These are phyloP conservation scores for Coleophoma crateriformis DNA, from an alignment of 2,329 filamentous ascomycete genomes.

Conservation along the genomic window DNA sequence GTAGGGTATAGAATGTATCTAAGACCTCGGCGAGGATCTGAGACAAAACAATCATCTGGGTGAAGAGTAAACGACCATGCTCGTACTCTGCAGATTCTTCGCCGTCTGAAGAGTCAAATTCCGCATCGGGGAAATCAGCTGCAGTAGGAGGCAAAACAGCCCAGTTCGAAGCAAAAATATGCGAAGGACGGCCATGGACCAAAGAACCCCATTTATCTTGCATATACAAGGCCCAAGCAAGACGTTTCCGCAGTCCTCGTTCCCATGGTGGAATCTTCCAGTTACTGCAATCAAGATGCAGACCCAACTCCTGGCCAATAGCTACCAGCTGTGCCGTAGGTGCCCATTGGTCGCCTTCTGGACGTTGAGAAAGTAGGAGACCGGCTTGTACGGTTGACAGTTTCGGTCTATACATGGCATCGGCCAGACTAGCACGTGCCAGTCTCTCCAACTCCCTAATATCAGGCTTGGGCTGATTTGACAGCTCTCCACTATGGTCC, in stretches of 20 bases:
- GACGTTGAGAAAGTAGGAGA: constrained; percentile 66
- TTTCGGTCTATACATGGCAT: constrained; percentile 78
- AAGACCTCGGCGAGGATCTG: constrained; percentile 74
- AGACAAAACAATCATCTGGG: constrained; percentile 70
- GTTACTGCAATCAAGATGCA: constrained; percentile 79
- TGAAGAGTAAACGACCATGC: constrained; percentile 64
- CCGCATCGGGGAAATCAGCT: constrained; percentile 69
- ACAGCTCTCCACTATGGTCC: constrained; percentile 65
- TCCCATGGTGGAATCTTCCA: constrained; percentile 92
- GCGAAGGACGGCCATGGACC: constrained; percentile 79
- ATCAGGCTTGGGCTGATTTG: constrained; percentile 61
- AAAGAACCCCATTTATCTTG: constrained; percentile 90
- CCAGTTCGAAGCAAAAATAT: constrained; percentile 67
- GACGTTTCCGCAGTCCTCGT: constrained; percentile 73
- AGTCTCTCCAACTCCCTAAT: constrained; percentile 68
- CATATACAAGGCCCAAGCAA: constrained; percentile 91
- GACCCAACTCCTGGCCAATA: constrained; percentile 77
- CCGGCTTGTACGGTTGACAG: constrained; percentile 76
- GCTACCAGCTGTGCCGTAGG: constrained; percentile 84
- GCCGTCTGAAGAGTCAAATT: constrained; percentile 57
- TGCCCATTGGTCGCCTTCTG: constrained; percentile 75
- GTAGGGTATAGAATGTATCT: constrained; percentile 76
- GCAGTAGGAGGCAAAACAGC: constrained; percentile 61
- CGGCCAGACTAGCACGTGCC: constrained; percentile 65
- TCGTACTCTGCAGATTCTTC: constrained; percentile 58